These are phyloP conservation scores for Pestalotiopsis sp. DNA, from an alignment of 2,329 filamentous ascomycete genomes.

Conservation along the genomic window DNA sequence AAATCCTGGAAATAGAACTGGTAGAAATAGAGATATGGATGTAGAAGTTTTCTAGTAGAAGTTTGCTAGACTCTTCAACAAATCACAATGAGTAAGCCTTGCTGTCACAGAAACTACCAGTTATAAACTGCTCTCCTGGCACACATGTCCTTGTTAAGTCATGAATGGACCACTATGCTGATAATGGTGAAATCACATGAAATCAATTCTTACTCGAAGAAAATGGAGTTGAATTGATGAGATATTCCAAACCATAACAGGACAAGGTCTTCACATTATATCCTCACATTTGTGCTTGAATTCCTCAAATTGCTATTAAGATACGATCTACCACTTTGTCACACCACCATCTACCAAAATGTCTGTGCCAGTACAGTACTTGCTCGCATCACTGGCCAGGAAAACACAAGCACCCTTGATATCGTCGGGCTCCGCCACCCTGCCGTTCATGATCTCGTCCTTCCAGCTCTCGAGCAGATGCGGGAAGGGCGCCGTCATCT, in stretches of 20 bases:
- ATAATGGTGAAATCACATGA: too few species aligned
- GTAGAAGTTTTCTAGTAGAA: too few species aligned
- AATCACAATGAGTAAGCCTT: too few species aligned
- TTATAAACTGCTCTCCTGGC: too few species aligned
- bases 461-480: constrained; percentile 49
- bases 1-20: background rate
- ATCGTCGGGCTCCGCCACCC: constrained; percentile 74
- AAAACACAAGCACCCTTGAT: constrained; percentile 84
- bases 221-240: too few species aligned
- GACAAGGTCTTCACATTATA: too few species aligned
- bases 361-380: constrained; percentile 73
- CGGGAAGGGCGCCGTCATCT: constrained; percentile 59
- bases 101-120: too few species aligned
- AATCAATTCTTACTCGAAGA: too few species aligned
- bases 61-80: too few species aligned
- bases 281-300: background rate
- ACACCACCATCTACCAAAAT: constrained; percentile 74
- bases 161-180: too few species aligned
- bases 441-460: constrained; percentile 70
- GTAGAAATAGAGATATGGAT: background rate
- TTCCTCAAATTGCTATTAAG: background rate
- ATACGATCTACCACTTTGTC: constrained; percentile 2
- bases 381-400: constrained; percentile 75
- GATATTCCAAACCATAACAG: too few species aligned
- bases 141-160: too few species aligned